Evolutionary conservation across 2,329 filamentous ascomycete genomes (phyloP).

Genomic region (Epichloe gansuensis): DNA sequence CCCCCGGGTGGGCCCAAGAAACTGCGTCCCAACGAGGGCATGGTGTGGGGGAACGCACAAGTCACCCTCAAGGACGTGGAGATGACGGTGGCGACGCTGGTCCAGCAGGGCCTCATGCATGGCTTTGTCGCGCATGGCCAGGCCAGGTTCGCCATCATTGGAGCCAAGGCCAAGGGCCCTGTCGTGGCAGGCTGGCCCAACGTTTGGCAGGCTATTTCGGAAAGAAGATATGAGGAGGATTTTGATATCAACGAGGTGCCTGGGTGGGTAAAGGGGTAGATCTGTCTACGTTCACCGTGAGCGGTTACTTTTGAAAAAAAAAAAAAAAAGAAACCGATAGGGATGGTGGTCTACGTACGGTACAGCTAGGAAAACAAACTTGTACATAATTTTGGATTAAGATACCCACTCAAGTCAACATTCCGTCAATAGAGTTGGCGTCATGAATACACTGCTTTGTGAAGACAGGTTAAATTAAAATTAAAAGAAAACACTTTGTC

Average conservation of each 20-base stretch:
- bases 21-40: constrained; percentile 43
- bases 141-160: constrained; percentile 69
- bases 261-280: constrained; percentile 53
- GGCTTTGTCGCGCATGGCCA: constrained; percentile 73
- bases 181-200: constrained; percentile 62
- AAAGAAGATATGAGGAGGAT: constrained; percentile 45
- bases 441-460: no score
- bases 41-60: constrained; percentile 51
- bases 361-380: not conserved
- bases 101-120: constrained; percentile 68
- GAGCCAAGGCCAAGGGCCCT: constrained; percentile 54
- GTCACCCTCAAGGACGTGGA: constrained; percentile 58
- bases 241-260: constrained; percentile 54
- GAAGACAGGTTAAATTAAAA: not conserved
- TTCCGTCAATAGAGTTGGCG: no score
- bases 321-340: no score
- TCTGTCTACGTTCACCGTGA: not conserved
- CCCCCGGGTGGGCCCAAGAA: constrained; percentile 33
- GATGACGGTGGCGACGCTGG: constrained; percentile 59
- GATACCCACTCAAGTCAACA: not conserved
- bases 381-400: not conserved
- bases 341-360: no score
- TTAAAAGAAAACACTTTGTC: not conserved
- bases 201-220: constrained; percentile 55
- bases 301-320: no score